Evolutionary conservation across 768 basidiomycete genomes (phyloP).

Genomic region (Xanthoconium purpureum): DNA sequence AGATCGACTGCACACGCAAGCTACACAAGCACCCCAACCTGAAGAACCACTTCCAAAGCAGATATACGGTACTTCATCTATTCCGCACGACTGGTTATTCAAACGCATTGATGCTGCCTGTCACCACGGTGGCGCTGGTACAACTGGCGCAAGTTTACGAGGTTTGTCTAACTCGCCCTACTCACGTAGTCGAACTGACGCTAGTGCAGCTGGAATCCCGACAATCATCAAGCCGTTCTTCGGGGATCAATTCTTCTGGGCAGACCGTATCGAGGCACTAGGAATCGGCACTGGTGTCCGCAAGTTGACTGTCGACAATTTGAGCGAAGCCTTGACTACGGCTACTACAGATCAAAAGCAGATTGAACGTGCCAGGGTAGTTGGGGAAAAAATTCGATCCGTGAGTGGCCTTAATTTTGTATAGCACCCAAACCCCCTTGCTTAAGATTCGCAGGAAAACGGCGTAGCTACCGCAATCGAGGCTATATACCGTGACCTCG

Average conservation of each 20-base stretch:
- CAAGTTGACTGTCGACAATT: slow-evolving; percentile 75
- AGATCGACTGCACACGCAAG: slow-evolving; percentile 75
- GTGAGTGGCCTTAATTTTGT: slow-evolving; percentile 40
- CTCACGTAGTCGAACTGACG: slow-evolving; percentile 3
- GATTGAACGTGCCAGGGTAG: slow-evolving; percentile 75
- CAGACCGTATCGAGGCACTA: slow-evolving; percentile 94
- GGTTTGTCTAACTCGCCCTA: slow-evolving; percentile 46
- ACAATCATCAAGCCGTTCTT: slow-evolving; percentile 98
- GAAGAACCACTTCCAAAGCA: slow-evolving; percentile 73
- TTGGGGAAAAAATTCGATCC: slow-evolving; percentile 85
- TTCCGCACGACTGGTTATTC: slow-evolving; percentile 98
- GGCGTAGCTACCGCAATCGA: slow-evolving; percentile 94
- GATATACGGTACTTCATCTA: slow-evolving; percentile 80
- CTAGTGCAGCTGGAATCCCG: slow-evolving; percentile 72
- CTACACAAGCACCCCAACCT: slow-evolving; percentile 52
- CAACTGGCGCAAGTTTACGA: slow-evolving; percentile 90
- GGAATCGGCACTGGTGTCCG: slow-evolving; percentile 87
- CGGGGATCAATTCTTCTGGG: slow-evolving; percentile 98
- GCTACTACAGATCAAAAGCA: slow-evolving; percentile 91
- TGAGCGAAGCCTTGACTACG: slow-evolving; percentile 72
- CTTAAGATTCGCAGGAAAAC: slow-evolving; percentile 63
- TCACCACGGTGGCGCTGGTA: slow-evolving; percentile 97
- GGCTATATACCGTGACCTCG: slow-evolving; percentile 92
- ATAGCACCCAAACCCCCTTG: not conserved
- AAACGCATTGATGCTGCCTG: slow-evolving; percentile 92